Base-by-base conservation (phyloP, 2,329 filamentous ascomycete genomes). In the Calonectria henricotiae region DNA sequence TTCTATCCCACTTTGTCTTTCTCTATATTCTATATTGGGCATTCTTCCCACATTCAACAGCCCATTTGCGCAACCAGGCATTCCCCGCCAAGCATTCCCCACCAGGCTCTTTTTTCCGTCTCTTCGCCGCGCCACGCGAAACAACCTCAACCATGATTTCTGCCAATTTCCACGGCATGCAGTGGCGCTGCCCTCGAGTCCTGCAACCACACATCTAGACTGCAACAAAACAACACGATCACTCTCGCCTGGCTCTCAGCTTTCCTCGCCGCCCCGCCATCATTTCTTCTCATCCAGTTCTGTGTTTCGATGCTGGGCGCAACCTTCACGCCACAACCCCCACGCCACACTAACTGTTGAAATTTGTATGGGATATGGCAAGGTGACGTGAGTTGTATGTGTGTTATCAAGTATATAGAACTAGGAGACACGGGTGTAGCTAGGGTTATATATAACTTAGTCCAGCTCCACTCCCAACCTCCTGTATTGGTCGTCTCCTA, bases 81-180 rank as follows among this genome's bases (percentile, higher is more conserved):
- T 47, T 64, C 43, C 41, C 37, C 49, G 25, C 30, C 39, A n/a
- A 11, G 9, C 46, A 20, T 20, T 64, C 43, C 41, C 37, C 49
- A 35, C 30, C 39, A n/a, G 17, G 9, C 46, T 65, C 27, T 49
- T 58, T 46, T 65, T 65, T 20, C 20, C 23, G 51, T 65, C 46
- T 49, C 60, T 5, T 47, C 37, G 39, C 63, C 63, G 63, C 63
- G 49, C 63, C 63, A 58, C 25, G 63, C 63, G 63, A 65, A 23
- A 20, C 23, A 20, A 20, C 8, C 39, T 30, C 6, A n/a, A 27
- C 32, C 37, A 32, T 54, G 20, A 23, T 12, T 12, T 32, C 23
- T 63, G 25, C 47, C 23, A 54, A 65, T 58, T 58, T 65, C 62
- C 32, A 46, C 49, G 39, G 35, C 49, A 46, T 25, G 39, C 25